Percentiles rank a stretch among this genome's conserved stretches.
These are phyloP conservation scores for Lactuca saligna DNA, from an alignment of 129 eudicot genomes.

Conservation along the genomic window DNA sequence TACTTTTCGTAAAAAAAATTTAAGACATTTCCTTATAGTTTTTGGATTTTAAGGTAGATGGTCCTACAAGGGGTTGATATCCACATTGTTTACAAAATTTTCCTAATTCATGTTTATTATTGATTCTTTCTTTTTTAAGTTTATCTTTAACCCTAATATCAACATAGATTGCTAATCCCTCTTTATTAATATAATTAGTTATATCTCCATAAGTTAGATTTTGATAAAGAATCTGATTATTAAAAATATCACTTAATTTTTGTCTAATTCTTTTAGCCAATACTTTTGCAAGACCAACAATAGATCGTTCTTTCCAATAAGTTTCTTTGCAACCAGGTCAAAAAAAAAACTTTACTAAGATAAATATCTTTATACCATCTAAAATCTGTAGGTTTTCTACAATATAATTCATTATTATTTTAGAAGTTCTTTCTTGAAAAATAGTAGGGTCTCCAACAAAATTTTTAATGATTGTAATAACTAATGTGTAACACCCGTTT, in stretches of 20 bases:
- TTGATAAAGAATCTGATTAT: too few species aligned
- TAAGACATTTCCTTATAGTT: not conserved
- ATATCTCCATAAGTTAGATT: too few species aligned
- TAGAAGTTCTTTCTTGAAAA: not conserved
- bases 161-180: too few species aligned
- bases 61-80: not conserved
- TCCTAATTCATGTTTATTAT: not conserved
- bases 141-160: not conserved
- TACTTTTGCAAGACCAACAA: too few species aligned
- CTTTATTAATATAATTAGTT: too few species aligned
- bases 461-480: not conserved
- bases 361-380: conserved; percentile 3
- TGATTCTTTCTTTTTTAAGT: not conserved
- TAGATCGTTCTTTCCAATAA: too few species aligned
- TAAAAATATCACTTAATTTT: not conserved
- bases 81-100: not conserved
- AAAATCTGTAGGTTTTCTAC: conserved; percentile 8
- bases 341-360: not conserved
- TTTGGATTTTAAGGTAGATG: too few species aligned
- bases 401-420: too few species aligned
- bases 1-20: too few species aligned
- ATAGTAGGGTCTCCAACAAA: not conserved
- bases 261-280: not conserved
- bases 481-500: too few species aligned
- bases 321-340: too few species aligned